Evolutionary conservation across 2,329 filamentous ascomycete species (phyloP).

Genomic region (Neospermospora avenae): DNA sequence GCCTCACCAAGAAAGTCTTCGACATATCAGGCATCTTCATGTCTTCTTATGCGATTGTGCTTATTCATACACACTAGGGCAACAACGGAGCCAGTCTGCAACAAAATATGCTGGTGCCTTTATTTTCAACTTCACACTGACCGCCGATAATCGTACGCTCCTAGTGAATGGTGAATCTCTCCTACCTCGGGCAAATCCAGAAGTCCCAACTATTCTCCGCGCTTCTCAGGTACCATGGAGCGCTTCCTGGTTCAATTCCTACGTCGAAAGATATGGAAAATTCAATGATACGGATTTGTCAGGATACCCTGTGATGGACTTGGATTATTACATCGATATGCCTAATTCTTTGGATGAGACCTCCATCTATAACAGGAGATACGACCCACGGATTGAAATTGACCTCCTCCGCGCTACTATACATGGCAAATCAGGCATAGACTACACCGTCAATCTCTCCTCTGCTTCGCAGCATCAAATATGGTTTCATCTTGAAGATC

Average conservation of each 20-base stretch:
- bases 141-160: conserved; percentile 20
- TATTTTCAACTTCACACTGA: conserved; percentile 25
- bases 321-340: conserved; percentile 19
- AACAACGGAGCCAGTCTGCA: conserved; percentile 11
- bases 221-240: conserved; percentile 16
- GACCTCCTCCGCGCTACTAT: conserved; percentile 20
- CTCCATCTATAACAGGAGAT: conserved; percentile 19
- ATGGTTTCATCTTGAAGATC: conserved; percentile 16
- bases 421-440: conserved; percentile 9
- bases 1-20: conserved; percentile 5
- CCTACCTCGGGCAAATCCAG: conserved; percentile 17
- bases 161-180: conserved; percentile 23
- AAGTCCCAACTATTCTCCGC: conserved; percentile 18
- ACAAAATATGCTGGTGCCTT: conserved; percentile 17
- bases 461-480: conserved; percentile 15
- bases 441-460: conserved; percentile 11
- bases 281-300: not conserved
- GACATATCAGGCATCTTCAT: no score
- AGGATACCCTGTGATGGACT: conserved; percentile 19
- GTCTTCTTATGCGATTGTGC: conserved; percentile 10
- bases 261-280: not conserved
- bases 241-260: not conserved
- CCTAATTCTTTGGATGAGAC: conserved; percentile 14
- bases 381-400: conserved; percentile 14
- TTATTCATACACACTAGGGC: conserved; percentile 15